Evolutionary conservation across 495 filamentous ascomycete species (phyloP), one percentile per base, ranked within the genome.

Genomic region (Parachaetomium inaequale): DNA sequence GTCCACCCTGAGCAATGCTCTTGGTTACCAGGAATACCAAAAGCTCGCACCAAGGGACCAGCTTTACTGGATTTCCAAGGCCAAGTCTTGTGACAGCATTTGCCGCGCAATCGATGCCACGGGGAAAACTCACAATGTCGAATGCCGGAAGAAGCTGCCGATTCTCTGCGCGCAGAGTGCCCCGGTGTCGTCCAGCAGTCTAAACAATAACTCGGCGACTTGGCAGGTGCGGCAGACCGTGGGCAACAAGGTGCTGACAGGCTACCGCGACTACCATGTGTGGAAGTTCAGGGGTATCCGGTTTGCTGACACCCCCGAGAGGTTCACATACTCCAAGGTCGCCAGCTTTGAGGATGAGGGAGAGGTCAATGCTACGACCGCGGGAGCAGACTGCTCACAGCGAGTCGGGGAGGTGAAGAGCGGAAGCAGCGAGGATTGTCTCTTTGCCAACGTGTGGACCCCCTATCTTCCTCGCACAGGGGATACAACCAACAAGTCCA

Each of bases 391-490:
- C 59, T 71, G 76, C 65, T 53, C 66, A 25, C 73, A 75, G 67
- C 68, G 68, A 36, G 59, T 72, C 19, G 68, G 69, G 25, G 69
- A 74, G 50, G 69, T 68, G 29, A 59, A 59, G 50, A 63, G 61
- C 49, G 68, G 68, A n/a, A 71, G 65, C 42, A 67, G 66, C 52
- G 72, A 73, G 55, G 74, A 78, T 57, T 78, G 76, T 32, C 64
- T 77, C 6, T 78, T 78, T 52, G 66, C 72, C 34, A 78, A 78
- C 58, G 61, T 78, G 4, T 78, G 74, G 73, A 77, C 76, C 3
- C 69, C 76, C 0, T 69, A 69, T 38, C 72, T 78, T 1, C 75
- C 75, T 0, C 53, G 58, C 12, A 53, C 61, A 50, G 63, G 62
- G 0, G 58, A 43, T 17, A 40, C 12, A 25, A 25, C 32, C 55